Evolutionary conservation across 768 basidiomycete genomes (phyloP), one percentile per base, ranked within the genome.

Genomic region (Vararia minispora): DNA sequence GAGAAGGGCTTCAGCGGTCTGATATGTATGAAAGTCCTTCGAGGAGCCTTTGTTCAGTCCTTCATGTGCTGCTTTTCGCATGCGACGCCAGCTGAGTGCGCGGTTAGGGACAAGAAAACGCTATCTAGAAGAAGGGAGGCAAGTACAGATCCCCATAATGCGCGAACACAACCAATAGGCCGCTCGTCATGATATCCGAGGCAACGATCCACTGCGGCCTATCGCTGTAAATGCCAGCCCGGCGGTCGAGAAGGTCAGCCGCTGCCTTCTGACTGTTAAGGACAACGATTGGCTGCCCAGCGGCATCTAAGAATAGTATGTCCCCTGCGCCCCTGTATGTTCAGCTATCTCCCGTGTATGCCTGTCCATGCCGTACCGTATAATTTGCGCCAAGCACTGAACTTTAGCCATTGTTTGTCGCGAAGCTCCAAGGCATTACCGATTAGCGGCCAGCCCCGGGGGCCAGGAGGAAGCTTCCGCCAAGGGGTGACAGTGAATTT

Each of bases 61-160:
- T 29, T 61, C 60, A 40, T 62, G 57, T 3, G 53, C 53, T 1
- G 59, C 55, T 13, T 58, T 52, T 14, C 60, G 55, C 55, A 59
- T 56, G 11, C 55, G 45, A 20, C 57, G 52, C 60, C 59, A 63
- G 20, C 60, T 63, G 37, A 27, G 22, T 22, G 27, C 22, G 27
- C 35, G 13, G 13, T n/a, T 20, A 17, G 4, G 22, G 21, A 23
- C 22, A 21, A 12, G 11, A 28, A 3, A 22, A 16, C n/a, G n/a
- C n/a, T n/a, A n/a, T n/a, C n/a, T n/a, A n/a, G n/a, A n/a, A n/a
- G n/a, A n/a, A n/a, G n/a, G n/a, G n/a, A 39, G 3, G 26, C 22
- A 44, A 41, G 26, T 16, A 44, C 40, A 45, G 18, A 6, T 45
- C 37, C 16, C 41, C 41, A 16, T 48, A 48, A n/a, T 33, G 33